Conservation (phyloP, 495 filamentous ascomycete species). For the Penicillium canariense region DNA sequence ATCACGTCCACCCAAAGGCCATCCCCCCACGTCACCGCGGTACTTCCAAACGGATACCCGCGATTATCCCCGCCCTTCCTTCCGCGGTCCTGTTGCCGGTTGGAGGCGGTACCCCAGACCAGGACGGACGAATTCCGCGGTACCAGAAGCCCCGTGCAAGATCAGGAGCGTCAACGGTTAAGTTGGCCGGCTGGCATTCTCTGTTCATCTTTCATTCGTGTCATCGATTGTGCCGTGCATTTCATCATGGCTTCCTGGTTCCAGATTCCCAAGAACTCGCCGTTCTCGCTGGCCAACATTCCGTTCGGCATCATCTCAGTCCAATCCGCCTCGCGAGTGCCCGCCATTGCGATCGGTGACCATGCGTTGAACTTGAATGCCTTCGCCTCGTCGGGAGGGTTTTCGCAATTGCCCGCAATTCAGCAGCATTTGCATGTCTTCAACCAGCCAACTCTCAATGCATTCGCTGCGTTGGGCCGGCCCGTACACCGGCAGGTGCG, state of each 20-base stretch:
- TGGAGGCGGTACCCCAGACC: slow-evolving; percentile 14
- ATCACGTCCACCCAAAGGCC: too few relatives aligned
- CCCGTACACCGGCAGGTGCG: slow-evolving; percentile 70
- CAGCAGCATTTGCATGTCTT: slow-evolving; percentile 61
- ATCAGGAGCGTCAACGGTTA: slow-evolving; percentile 5
- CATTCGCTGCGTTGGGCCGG: slow-evolving; percentile 75
- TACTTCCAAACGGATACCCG: slow-evolving; percentile 10
- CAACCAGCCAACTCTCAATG: slow-evolving; percentile 69
- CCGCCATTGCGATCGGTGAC: slow-evolving; percentile 77
- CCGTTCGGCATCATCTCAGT: slow-evolving; percentile 86
- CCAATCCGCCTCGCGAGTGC: slow-evolving; percentile 52
- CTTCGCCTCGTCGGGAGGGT: slow-evolving; percentile 59
- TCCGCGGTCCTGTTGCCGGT: slow-evolving; percentile 17
- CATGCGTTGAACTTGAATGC: slow-evolving; percentile 72
- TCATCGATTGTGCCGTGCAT: neutral
- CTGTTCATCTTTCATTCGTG: neutral
- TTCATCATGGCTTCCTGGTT: slow-evolving; percentile 63
- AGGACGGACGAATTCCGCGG: slow-evolving; percentile 31
- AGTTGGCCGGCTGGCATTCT: slow-evolving; percentile 4
- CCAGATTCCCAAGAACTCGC: slow-evolving; percentile 58
- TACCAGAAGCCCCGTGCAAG: slow-evolving; percentile 5
- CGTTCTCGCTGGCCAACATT: slow-evolving; percentile 87
- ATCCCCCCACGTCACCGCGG: slow-evolving; percentile 7
- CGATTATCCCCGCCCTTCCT: slow-evolving; percentile 17
- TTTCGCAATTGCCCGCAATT: slow-evolving; percentile 58